Conservation (phyloP, 2,329 filamentous ascomycete genomes). For the Xylaria sp. region DNA sequence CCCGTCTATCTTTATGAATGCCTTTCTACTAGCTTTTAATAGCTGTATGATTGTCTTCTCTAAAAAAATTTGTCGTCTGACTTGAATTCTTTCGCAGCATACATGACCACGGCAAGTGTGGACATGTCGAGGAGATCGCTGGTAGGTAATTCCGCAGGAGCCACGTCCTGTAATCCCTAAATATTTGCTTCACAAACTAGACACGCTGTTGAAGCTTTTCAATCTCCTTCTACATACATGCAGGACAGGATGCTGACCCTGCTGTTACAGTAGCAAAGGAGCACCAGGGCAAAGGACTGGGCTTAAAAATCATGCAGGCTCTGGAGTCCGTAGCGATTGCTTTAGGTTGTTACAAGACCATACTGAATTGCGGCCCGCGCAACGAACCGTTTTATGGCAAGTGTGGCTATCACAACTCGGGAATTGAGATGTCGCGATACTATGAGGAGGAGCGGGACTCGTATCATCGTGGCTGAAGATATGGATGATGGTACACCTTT, state of each 20-base stretch:
- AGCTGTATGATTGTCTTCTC: not conserved
- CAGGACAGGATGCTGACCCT: constrained; percentile 12
- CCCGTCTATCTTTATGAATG: not conserved
- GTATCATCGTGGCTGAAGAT: constrained; percentile 43
- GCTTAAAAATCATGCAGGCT: constrained; percentile 79
- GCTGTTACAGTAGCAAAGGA: constrained; percentile 70
- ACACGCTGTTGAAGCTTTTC: not conserved
- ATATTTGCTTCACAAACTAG: not conserved
- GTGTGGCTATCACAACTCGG: constrained; percentile 48
- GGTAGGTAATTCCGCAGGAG: constrained; percentile 13
- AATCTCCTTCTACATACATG: not conserved
- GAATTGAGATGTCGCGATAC: constrained; percentile 49
- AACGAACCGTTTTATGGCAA: constrained; percentile 80
- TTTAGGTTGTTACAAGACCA: constrained; percentile 83
- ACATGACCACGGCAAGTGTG: constrained; percentile 74
- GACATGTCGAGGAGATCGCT: constrained; percentile 87
- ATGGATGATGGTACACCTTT: not conserved
- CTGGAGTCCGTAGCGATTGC: constrained; percentile 77
- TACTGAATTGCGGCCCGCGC: constrained; percentile 80
- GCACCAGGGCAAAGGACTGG: constrained; percentile 84
- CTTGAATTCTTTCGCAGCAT: constrained; percentile 57
- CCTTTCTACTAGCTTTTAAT: not conserved
- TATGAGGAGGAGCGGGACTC: constrained; percentile 44
- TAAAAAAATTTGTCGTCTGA: not conserved
- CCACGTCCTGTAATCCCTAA: not conserved